Evolutionary conservation across 331 rosid species (phyloP).

Genomic region (Stylosanthes scabra): DNA sequence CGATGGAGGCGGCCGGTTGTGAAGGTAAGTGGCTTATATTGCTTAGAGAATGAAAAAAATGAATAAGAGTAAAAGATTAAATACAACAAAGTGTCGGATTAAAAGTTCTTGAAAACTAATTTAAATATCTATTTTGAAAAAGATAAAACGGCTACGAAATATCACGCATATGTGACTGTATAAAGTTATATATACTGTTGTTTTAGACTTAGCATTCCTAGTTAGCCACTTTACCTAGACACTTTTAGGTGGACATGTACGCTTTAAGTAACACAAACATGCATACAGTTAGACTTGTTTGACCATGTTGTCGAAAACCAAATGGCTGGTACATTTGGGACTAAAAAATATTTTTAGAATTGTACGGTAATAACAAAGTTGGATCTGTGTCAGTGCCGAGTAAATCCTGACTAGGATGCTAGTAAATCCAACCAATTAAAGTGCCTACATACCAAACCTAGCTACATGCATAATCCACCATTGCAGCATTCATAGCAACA

Average conservation of each 20-base stretch:
- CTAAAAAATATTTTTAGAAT: background rate
- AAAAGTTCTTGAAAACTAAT: too few species aligned
- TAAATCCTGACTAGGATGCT: conserved; percentile 46
- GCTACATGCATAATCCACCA: background rate
- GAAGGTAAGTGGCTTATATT: too few species aligned
- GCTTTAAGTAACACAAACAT: conserved; percentile 14
- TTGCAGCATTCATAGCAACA: background rate
- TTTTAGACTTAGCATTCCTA: conserved; percentile 19
- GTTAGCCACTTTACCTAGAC: background rate
- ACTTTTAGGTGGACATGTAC: conserved; percentile 25
- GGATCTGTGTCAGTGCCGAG: conserved; percentile 56
- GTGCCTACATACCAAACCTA: conserved; percentile 7
- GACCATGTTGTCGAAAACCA: conserved; percentile 16
- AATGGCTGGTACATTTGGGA: conserved; percentile 9
- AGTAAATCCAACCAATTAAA: conserved; percentile 11
- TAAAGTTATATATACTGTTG: background rate
- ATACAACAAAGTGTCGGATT: too few species aligned
- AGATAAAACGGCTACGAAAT: too few species aligned
- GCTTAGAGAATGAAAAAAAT: too few species aligned
- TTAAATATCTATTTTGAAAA: too few species aligned
- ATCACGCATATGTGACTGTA: too few species aligned
- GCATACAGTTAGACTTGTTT: background rate
- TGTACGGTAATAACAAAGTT: conserved; percentile 33
- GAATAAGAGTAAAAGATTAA: too few species aligned
- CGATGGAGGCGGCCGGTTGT: too few species aligned